Evolutionary conservation across 129 eudicot genomes (phyloP).

Genomic region (Centaurea solstitialis): DNA sequence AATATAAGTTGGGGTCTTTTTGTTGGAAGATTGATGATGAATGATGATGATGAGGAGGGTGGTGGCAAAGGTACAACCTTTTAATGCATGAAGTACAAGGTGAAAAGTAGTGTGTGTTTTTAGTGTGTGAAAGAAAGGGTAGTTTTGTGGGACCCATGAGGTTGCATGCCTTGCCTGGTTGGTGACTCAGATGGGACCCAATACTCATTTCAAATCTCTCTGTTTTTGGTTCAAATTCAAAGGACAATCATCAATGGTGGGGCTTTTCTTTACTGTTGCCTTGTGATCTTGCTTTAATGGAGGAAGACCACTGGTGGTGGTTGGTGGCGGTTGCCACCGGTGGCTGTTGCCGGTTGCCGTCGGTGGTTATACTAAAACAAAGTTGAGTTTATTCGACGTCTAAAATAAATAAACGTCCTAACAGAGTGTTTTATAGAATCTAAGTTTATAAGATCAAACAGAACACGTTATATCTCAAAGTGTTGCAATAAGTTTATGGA

Average conservation of each 20-base stretch:
- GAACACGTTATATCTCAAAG: no score
- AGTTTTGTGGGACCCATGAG: conserved; percentile 19
- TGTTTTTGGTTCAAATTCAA: conserved; percentile 13
- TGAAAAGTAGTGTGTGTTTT: conserved; percentile 28
- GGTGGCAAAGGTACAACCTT: conserved; percentile 9
- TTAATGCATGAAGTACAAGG: conserved; percentile 2
- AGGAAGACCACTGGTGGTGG: neutral
- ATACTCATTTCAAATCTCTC: conserved; percentile 24
- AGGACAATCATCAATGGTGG: conserved; percentile 20
- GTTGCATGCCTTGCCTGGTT: conserved; percentile 29
- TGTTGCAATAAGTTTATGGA: no score
- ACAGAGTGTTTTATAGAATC: no score
- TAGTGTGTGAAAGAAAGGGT: conserved; percentile 20
- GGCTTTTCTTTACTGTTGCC: neutral
- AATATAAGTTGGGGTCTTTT: neutral
- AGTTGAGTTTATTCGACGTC: no score
- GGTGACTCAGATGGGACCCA: conserved; percentile 41
- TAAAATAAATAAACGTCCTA: no score
- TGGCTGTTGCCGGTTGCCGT: neutral
- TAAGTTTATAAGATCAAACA: no score
- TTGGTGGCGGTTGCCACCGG: neutral
- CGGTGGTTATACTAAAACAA: no score
- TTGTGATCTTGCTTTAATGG: neutral
- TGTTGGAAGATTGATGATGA: neutral
- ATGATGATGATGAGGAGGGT: neutral